Evolutionary conservation across 345 rosid species (phyloP).

Genomic region (Carallia pectinifolia): DNA sequence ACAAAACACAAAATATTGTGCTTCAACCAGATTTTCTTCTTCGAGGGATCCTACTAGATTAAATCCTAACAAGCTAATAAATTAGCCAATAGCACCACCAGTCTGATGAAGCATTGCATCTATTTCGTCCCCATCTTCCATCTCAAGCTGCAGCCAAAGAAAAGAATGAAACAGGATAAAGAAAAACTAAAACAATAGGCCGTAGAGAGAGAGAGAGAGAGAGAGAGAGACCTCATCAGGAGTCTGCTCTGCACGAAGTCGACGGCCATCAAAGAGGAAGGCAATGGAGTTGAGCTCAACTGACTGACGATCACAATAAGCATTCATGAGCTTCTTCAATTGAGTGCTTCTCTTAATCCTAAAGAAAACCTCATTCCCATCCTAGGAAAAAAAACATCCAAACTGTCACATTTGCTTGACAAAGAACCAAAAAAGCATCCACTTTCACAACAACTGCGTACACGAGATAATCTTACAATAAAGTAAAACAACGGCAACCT

Average conservation of each 20-base stretch:
- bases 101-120: conserved; percentile 90
- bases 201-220: background rate
- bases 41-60: too few relatives aligned
- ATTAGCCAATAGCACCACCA: conserved; percentile 35
- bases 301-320: conserved; percentile 81
- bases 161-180: background rate
- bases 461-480: too few relatives aligned
- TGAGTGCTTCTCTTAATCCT: conserved; percentile 88
- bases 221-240: conserved; percentile 66
- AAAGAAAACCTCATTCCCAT: conserved; percentile 81
- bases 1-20: too few relatives aligned
- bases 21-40: too few relatives aligned
- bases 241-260: conserved; percentile 76
- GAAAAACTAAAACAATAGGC: background rate
- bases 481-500: too few relatives aligned
- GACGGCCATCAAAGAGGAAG: conserved; percentile 85
- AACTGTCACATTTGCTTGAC: too few relatives aligned
- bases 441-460: too few relatives aligned
- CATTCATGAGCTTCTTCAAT: conserved; percentile 84
- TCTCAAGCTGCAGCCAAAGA: conserved; percentile 50
- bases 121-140: conserved; percentile 91
- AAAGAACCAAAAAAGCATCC: too few relatives aligned
- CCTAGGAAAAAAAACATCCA: conserved; percentile 34
- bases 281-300: conserved; percentile 74
- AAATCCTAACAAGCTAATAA: too few relatives aligned